phyloP scores from a whole-genome alignment of 2,329 filamentous ascomycete genomes.

The Plenodomus biglobosus region DNA sequence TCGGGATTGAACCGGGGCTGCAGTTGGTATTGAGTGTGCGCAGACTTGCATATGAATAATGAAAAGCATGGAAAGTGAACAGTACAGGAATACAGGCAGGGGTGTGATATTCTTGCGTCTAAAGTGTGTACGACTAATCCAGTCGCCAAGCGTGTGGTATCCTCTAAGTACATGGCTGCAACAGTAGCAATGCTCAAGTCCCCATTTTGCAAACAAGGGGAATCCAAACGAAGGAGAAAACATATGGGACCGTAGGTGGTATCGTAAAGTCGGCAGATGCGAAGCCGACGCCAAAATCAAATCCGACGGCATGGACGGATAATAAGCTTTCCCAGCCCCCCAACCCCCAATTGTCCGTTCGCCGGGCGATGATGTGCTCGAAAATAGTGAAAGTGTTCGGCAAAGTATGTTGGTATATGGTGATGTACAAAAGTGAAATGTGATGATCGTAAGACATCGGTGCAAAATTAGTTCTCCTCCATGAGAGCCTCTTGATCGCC shows the following conservation, averaged over 20 bases:
- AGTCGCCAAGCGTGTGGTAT: slow-evolving; percentile 22
- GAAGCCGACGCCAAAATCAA: slow-evolving; percentile 10
- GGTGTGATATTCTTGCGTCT: slow-evolving; percentile 26
- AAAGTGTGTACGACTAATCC: slow-evolving; percentile 16
- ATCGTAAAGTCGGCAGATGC: slow-evolving; percentile 16
- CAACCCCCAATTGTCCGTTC: slow-evolving; percentile 1
- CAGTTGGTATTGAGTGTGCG: not conserved
- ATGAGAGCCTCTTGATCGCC: slow-evolving; percentile 68
- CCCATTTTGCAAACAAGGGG: slow-evolving; percentile 20
- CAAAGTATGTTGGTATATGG: slow-evolving; percentile 19
- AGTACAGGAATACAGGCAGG: not conserved
- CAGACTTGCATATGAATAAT: not conserved
- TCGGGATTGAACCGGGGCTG: not conserved
- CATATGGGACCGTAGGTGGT: slow-evolving; percentile 15
- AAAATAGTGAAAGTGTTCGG: slow-evolving; percentile 13
- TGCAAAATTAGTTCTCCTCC: slow-evolving; percentile 49
- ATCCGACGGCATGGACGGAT: not conserved
- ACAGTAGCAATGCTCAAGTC: slow-evolving; percentile 14
- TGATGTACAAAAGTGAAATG: slow-evolving; percentile 21
- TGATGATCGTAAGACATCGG: slow-evolving; percentile 8
- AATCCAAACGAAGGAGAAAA: slow-evolving; percentile 10
- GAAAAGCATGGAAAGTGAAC: not conserved
- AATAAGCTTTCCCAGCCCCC: not conserved
- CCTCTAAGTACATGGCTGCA: slow-evolving; percentile 16
- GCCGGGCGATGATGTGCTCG: slow-evolving; percentile 15